Conservation (phyloP, 129 eudicot species). For the Flaveria ramosissima region DNA sequence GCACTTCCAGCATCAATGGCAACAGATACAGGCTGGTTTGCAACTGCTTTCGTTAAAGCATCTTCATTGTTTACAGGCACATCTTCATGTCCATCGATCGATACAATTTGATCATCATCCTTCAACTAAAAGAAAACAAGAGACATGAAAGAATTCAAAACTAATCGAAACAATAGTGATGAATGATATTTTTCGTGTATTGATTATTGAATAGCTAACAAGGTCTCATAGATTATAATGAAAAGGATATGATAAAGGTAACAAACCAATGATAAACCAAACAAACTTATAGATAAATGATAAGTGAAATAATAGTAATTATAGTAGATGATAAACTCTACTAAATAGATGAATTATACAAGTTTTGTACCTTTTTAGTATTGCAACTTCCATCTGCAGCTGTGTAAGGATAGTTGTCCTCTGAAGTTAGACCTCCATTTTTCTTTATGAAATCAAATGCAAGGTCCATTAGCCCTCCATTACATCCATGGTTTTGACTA, state of each 20-base stretch:
- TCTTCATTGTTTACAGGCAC: conserved; percentile 57
- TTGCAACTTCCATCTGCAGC: conserved; percentile 58
- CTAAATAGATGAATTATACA: not conserved
- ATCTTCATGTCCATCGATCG: conserved; percentile 65
- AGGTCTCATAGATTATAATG: too few relatives aligned
- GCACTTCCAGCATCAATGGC: conserved; percentile 65
- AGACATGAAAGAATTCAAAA: too few relatives aligned
- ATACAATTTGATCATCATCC: conserved; percentile 41
- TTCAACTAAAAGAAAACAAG: conserved; percentile 20
- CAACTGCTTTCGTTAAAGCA: conserved; percentile 64
- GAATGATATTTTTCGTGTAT: too few relatives aligned
- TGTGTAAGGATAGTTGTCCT: conserved; percentile 64
- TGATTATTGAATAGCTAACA: too few relatives aligned
- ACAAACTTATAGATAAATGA: too few relatives aligned
- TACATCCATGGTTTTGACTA: conserved; percentile 55
- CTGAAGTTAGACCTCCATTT: conserved; percentile 69
- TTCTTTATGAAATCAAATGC: conserved; percentile 62
- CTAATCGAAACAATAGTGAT: too few relatives aligned
- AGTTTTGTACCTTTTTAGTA: conserved; percentile 41
- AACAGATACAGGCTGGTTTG: conserved; percentile 68
- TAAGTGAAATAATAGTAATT: too few relatives aligned
- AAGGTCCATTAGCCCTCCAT: conserved; percentile 75
- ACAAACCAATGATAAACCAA: too few relatives aligned
- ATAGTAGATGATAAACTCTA: too few relatives aligned
- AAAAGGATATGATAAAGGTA: too few relatives aligned